A percentile compares a stretch with the other conserved stretches of the same genome.
phyloP scores from a whole-genome alignment of 495 filamentous ascomycete genomes.

The Lepraria neglecta region DNA sequence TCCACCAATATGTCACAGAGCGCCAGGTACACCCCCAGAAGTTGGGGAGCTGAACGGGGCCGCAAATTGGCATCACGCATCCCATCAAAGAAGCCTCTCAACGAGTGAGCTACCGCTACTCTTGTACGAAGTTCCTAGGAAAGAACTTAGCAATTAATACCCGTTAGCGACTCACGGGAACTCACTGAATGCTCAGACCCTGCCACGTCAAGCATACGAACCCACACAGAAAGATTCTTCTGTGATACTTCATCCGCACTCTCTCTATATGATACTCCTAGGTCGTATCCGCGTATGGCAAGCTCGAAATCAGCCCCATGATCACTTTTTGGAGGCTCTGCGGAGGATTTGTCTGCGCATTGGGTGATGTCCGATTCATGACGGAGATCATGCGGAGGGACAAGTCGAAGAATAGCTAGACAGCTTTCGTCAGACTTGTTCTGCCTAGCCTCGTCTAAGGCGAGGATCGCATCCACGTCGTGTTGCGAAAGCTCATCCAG shows the following conservation, averaged over 20 bases:
- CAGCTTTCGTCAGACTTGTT: conserved; percentile 15
- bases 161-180: not conserved
- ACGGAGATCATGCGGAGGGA: conserved; percentile 9
- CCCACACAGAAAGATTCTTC: conserved; percentile 3
- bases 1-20: conserved; percentile 68
- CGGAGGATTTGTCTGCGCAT: not conserved
- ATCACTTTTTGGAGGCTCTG: not conserved
- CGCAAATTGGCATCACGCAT: conserved; percentile 7
- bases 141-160: not conserved
- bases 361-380: not conserved
- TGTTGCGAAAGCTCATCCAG: not conserved
- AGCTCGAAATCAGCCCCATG: not conserved
- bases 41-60: conserved; percentile 19
- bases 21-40: conserved; percentile 45
- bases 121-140: conserved; percentile 60
- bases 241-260: not conserved
- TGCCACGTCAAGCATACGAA: conserved; percentile 3
- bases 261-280: conserved; percentile 6
- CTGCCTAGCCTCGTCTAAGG: conserved; percentile 2
- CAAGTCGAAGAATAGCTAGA: conserved; percentile 7
- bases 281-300: conserved; percentile 7
- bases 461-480: not conserved
- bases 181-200: conserved; percentile 10
- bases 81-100: conserved; percentile 22
- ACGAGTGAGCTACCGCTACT: conserved; percentile 46